A percentile compares a stretch with the other conserved stretches of the same genome.
Evolutionary conservation across 2,329 filamentous ascomycete species (phyloP).

Genomic region (Nemania sp.): DNA sequence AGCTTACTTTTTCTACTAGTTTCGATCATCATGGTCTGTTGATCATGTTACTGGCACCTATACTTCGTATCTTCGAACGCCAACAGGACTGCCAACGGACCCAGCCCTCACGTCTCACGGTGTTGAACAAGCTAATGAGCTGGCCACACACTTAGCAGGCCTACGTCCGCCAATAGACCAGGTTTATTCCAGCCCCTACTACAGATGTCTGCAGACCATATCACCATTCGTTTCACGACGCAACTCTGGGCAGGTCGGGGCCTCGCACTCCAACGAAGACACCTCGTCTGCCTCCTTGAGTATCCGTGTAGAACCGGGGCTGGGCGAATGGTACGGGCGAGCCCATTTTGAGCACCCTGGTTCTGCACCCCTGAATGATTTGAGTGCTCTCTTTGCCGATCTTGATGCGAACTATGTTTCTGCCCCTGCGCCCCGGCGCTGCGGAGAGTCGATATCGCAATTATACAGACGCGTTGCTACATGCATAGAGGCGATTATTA

Average conservation of each 20-base stretch:
- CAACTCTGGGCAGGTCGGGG: constrained; percentile 23
- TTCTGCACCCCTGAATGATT: constrained; percentile 65
- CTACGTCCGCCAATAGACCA: constrained; percentile 69
- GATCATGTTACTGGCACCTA: constrained; percentile 81
- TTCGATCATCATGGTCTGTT: constrained; percentile 87
- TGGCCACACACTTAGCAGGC: constrained; percentile 66
- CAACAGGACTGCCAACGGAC: constrained; percentile 86
- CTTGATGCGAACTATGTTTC: constrained; percentile 62
- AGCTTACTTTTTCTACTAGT: constrained; percentile 57
- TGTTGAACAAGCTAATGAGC: constrained; percentile 77
- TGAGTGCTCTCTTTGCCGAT: constrained; percentile 70
- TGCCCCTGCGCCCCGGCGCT: constrained; percentile 67
- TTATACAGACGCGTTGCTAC: constrained; percentile 80
- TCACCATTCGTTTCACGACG: constrained; percentile 64
- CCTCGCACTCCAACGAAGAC: constrained; percentile 10
- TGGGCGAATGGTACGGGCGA: constrained; percentile 89
- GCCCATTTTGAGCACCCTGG: constrained; percentile 84
- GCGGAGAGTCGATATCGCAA: constrained; percentile 77
- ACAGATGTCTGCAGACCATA: constrained; percentile 84
- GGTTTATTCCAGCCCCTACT: constrained; percentile 85
- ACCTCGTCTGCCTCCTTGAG: constrained; percentile 35
- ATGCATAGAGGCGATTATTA: constrained; percentile 70
- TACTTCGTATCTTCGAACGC: constrained; percentile 70
- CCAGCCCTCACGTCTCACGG: constrained; percentile 86
- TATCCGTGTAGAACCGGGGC: constrained; percentile 59